Base-by-base conservation (phyloP, 371 early-diverging fungal genomes). In the Dichotomocladium elegans region DNA sequence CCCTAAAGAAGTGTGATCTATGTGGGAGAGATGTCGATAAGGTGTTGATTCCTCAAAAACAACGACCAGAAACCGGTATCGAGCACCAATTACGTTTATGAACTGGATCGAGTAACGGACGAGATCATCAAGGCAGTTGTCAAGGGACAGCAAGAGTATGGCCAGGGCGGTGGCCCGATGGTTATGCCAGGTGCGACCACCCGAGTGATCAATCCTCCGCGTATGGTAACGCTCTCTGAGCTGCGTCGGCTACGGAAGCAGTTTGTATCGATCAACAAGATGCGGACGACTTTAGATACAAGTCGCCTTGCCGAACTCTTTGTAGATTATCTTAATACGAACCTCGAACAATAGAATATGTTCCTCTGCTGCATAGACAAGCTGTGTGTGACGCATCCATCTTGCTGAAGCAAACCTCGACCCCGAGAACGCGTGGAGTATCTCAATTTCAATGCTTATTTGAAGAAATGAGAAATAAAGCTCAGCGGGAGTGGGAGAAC, bases 321-420 rank as follows among this genome's bases (percentile, higher is more conserved):
- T 86, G 92, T 89, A 11, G 87, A 92, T 30, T 98, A 91, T 64
- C 65, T 96, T 35, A 93, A 91, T 59, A 83, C 89, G n/a, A 90
- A 80, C 57, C 61, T 89, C 22, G 72, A 44, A 27, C 70, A 51
- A 54, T n/a, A n/a, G n/a, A n/a, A n/a, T n/a, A n/a, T n/a, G n/a
- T n/a, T n/a, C n/a, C n/a, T n/a, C n/a, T n/a, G n/a, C n/a, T n/a
- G n/a, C n/a, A n/a, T n/a, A n/a, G n/a, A n/a, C n/a, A n/a, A n/a
- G n/a, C n/a, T n/a, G n/a, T n/a, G n/a, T n/a, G n/a, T n/a, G n/a
- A n/a, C n/a, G n/a, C n/a, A n/a, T n/a, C n/a, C n/a, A n/a, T n/a
- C n/a, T n/a, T n/a, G n/a, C n/a, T n/a, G n/a, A n/a, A n/a, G n/a
- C n/a, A n/a, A n/a, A n/a, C n/a, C n/a, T n/a, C n/a, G n/a, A n/a